phyloP scores from a whole-genome alignment of 805 yeast species.

The Saturnispora sanitii region DNA sequence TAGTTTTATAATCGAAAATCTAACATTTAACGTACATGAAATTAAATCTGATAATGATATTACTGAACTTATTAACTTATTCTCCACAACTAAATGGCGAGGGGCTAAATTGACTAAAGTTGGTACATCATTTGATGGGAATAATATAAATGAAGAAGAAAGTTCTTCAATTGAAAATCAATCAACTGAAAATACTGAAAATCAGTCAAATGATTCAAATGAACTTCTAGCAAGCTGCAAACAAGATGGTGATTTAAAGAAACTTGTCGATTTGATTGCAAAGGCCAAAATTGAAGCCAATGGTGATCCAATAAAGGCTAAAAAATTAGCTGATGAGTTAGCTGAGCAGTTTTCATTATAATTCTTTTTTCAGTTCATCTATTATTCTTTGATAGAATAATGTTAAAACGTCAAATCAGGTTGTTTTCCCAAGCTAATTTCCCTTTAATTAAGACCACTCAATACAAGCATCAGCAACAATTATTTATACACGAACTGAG shows the following conservation, averaged over 20 bases:
- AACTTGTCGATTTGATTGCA: constrained; percentile 1
- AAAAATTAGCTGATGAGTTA: background rate
- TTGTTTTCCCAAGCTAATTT: constrained; percentile 13
- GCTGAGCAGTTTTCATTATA: constrained; percentile 4
- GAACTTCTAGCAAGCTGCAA: too few species aligned
- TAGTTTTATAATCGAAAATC: too few species aligned
- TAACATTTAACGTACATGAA: background rate
- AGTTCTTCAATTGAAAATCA: too few species aligned
- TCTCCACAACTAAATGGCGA: too few species aligned
- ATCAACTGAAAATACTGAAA: too few species aligned
- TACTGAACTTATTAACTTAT: too few species aligned
- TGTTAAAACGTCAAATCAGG: constrained; percentile 2
- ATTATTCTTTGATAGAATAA: background rate
- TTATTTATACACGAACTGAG: constrained; percentile 20
- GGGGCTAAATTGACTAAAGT: too few species aligned
- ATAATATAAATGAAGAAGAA: too few species aligned
- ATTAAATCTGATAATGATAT: too few species aligned
- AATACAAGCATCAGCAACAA: constrained; percentile 22
- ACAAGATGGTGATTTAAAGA: background rate
- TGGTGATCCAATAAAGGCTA: constrained; percentile 1
- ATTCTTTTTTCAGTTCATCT: background rate
- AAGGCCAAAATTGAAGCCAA: background rate
- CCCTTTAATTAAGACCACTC: constrained; percentile 15
- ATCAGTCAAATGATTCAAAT: background rate
- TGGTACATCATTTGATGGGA: too few species aligned